Conservation (phyloP, 2,329 filamentous ascomycete genomes). For the Trichoderma brevicompactum region DNA sequence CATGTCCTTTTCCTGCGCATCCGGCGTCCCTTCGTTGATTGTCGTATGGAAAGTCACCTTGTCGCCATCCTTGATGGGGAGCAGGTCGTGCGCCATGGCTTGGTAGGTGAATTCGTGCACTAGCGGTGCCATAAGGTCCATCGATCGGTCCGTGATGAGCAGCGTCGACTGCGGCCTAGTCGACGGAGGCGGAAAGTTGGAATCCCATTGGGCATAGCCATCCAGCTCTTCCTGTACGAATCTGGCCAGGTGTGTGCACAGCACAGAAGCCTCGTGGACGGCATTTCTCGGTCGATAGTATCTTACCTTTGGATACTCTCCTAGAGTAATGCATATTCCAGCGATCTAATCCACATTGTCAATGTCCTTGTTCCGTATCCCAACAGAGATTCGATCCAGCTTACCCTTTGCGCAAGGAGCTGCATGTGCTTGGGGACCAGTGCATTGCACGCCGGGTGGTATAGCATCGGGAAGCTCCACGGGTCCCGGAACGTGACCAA, state of each 20-base stretch:
- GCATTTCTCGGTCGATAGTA: conserved; percentile 81
- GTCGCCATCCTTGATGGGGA: conserved; percentile 85
- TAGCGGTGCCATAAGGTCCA: conserved; percentile 87
- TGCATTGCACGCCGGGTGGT: conserved; percentile 86
- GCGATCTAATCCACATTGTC: conserved; percentile 40
- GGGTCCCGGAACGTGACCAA: conserved; percentile 91
- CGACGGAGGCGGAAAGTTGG: conserved; percentile 80
- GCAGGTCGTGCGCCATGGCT: conserved; percentile 93
- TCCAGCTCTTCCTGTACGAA: conserved; percentile 94
- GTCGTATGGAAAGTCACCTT: conserved; percentile 84
- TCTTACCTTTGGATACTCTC: conserved; percentile 90
- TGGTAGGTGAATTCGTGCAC: conserved; percentile 98
- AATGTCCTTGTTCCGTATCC: conserved; percentile 17
- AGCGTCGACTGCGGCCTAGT: conserved; percentile 80
- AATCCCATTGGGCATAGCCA: conserved; percentile 81
- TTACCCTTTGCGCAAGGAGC: conserved; percentile 82
- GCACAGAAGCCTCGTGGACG: conserved; percentile 82
- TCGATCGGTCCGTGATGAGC: conserved; percentile 86
- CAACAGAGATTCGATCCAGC: background rate
- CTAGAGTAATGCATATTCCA: conserved; percentile 83
- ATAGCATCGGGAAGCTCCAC: conserved; percentile 92
- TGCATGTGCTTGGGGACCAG: conserved; percentile 84
- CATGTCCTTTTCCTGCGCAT: conserved; percentile 84
- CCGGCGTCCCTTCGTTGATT: conserved; percentile 72
- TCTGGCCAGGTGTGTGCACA: conserved; percentile 84